Percentiles rank a stretch among this genome's conserved stretches.
phyloP scores from a whole-genome alignment of 2,329 filamentous ascomycete genomes.

The Myriosclerotinia scirpicola region DNA sequence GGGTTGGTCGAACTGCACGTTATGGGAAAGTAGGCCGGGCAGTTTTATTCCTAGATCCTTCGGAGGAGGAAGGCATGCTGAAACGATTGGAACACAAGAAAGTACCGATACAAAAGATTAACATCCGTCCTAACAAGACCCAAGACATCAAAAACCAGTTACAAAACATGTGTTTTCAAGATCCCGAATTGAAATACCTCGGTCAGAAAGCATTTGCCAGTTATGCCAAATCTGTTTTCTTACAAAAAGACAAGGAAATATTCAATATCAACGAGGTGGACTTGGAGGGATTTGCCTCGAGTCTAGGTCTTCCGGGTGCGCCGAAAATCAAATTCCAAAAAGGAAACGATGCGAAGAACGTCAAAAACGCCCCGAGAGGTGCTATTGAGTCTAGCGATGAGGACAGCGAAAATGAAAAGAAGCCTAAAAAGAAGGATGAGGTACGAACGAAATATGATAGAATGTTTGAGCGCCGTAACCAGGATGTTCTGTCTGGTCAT shows the following conservation, averaged over 20 bases:
- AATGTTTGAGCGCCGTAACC: conserved; percentile 97
- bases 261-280: conserved; percentile 84
- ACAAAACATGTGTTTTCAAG: conserved; percentile 94
- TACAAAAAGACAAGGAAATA: conserved; percentile 88
- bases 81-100: conserved; percentile 83
- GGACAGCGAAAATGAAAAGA: conserved; percentile 54
- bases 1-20: conserved; percentile 90
- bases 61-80: conserved; percentile 89
- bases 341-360: conserved; percentile 79
- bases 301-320: conserved; percentile 83
- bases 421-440: conserved; percentile 64
- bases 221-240: conserved; percentile 79
- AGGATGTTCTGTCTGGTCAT: conserved; percentile 91
- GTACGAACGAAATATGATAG: conserved; percentile 94
- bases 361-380: conserved; percentile 81
- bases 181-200: conserved; percentile 89
- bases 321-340: conserved; percentile 93
- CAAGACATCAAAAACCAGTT: conserved; percentile 79
- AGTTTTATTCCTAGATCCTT: conserved; percentile 88
- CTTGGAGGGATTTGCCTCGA: conserved; percentile 81
- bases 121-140: conserved; percentile 86
- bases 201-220: conserved; percentile 95
- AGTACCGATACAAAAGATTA: conserved; percentile 83
- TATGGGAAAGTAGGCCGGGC: conserved; percentile 86
- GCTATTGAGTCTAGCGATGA: conserved; percentile 61